Base-by-base conservation (phyloP, 2,329 filamentous ascomycete species). In the Simplicillium sp. region DNA sequence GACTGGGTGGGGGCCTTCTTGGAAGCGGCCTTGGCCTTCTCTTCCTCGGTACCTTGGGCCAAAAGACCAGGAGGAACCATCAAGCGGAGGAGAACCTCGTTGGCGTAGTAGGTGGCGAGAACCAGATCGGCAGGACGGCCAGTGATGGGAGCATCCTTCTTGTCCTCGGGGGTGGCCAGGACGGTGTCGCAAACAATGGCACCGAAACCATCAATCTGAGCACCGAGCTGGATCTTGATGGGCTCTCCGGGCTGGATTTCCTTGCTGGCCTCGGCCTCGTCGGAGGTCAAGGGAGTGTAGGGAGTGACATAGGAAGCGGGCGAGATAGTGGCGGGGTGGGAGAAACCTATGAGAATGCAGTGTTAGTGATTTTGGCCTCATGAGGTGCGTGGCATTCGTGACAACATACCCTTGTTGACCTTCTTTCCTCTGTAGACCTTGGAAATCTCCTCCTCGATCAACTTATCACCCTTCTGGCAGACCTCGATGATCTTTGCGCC, bases 381-480 rank as follows among this genome's bases (percentile, higher is more conserved):
- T 29, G 35, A 35, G 29, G 15, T n/a, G n/a, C n/a, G n/a, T n/a
- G n/a, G 36, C 42, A 33, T 36, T 31, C n/a, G 38, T 32, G 37
- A 31, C 29, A 18, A 68, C 71, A 50, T 57, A 86, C 85, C 92
- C 77, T 98, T 98, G 62, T 71, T 64, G 58, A 96, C 82, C 74
- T 96, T 97, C 77, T 97, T 97, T 67, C 89, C 90, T 64, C 94
- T 89, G 78, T 92, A 98, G 57, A 98, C 90, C 75, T 97, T 97
- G 60, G 77, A 67, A 42, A 95, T 75, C 68, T 97, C 92, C 59
- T 95, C 90, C 50, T 92, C 88, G 49, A 98, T 76, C 46, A 98
- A 75, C 75, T 89, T 84, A 71, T 98, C 92, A 53, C 92, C 92
- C 72, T 89, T 82, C 73, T 95, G 83, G 72, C 92, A 98, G 65